Base-by-base conservation (phyloP, 192 early-diverging fungal species). In the Backusella luteola region DNA sequence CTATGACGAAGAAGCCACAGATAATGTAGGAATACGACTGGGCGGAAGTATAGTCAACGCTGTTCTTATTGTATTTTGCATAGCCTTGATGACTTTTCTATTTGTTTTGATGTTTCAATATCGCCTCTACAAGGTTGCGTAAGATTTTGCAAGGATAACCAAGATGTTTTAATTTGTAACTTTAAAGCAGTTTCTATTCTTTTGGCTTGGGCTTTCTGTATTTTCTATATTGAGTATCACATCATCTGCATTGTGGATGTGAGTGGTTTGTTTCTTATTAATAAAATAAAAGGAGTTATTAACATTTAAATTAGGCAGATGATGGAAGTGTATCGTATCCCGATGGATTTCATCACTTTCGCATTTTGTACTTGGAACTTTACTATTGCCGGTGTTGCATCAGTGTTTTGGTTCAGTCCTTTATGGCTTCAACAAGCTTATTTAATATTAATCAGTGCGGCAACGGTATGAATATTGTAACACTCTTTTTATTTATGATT, bases 371-470 rank as follows among this genome's bases (percentile, higher is more conserved):
- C 91, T 17, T 94, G 91, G 89, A 94, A 94, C 73, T 84, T 94
- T 79, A 74, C 85, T 3, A 84, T 84, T 15, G 87, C 88, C 3
- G 93, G 93, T 32, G 73, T 91, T 39, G 77, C 87, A 49, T 75
- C 86, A n/a, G 89, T 94, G 1, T 94, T 94, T 75, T 93, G 90
- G 87, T 89, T 92, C 69, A 91, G 92, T 17, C 93, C 93, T 3
- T 63, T 92, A 73, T 77, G 83, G 67, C 69, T 94, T n/a, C 90
- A 93, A 81, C 93, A 94, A 74, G 78, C 74, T 19, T 94, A 94
- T 81, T 56, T 94, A 68, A 88, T 92, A 3, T 29, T 93, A 59
- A 93, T 94, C 87, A 87, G 86, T 56, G 87, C 85, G 76, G 83
- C 90, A 80, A 93, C 93, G 90, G 92, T 91, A 81, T 66, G 76